These are phyloP conservation scores for Setomelanomma holmii DNA, from an alignment of 2,329 filamentous ascomycete species.

Conservation along the genomic window DNA sequence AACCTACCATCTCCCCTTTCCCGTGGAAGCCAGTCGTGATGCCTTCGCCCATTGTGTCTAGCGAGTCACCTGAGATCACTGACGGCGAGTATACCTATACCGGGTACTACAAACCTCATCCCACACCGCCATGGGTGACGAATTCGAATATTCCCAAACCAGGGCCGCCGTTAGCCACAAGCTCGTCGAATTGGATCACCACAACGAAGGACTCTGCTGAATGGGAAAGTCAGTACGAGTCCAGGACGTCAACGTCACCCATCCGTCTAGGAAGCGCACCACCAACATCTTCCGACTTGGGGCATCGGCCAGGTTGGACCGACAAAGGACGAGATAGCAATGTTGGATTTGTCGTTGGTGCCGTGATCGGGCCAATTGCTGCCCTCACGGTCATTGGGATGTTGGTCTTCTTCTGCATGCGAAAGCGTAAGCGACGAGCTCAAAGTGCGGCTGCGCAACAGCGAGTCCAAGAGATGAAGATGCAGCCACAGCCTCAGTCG, in stretches of 20 bases:
- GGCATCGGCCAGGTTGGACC: neutral
- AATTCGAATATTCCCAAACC: neutral
- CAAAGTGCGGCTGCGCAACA: slow-evolving; percentile 8
- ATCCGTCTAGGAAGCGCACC: neutral
- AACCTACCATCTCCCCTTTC: neutral
- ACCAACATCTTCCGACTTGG: neutral
- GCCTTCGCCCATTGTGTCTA: neutral
- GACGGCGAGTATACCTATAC: neutral
- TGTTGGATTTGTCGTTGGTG: slow-evolving; percentile 30
- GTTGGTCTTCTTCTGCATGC: slow-evolving; percentile 34
- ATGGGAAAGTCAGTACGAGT: neutral
- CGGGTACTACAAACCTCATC: neutral
- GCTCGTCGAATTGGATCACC: neutral
- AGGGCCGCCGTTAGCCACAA: neutral
- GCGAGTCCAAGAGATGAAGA: slow-evolving; percentile 36
- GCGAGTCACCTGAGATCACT: neutral
- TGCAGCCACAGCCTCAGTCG: slow-evolving; percentile 15
- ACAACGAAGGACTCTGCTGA: neutral
- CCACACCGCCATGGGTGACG: neutral
- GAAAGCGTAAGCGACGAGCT: slow-evolving; percentile 38
- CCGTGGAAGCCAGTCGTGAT: neutral
- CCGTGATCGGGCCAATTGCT: slow-evolving; percentile 31
- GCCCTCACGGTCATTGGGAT: slow-evolving; percentile 33
- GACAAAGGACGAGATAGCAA: slow-evolving; percentile 13
- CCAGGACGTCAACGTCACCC: neutral